Base-by-base conservation (phyloP, 2,329 filamentous ascomycete genomes). In the Aspergillus sp. region DNA sequence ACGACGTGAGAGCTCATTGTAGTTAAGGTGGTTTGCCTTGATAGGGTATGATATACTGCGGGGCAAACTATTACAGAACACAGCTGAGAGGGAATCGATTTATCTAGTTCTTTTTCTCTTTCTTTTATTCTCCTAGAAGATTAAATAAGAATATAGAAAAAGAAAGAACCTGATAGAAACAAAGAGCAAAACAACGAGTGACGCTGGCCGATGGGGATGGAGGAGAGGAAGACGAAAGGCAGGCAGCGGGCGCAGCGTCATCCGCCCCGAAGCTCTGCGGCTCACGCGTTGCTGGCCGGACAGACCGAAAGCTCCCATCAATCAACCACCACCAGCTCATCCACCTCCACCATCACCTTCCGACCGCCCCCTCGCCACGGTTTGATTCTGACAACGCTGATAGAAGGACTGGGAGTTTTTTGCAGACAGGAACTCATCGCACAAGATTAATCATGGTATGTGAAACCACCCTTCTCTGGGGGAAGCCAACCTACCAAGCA, bases 1-100 rank as follows among this genome's bases (percentile, higher is more conserved):
- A 90, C 85, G 46, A 97, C 89, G 64, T 93, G 86, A 42, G 90
- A 86, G 53, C 89, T 82, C 88, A 95, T 95, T 53, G 50, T 71
- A 36, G 32, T 39, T 42, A 27, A 29, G 12, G 33, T 47, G 19
- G 19, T 19, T 19, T 19, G 19, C 19, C 19, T 19, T 19, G 19
- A 19, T 19, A 19, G 19, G 19, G 19, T 19, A 19, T 19, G 19
- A 19, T 19, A 19, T 19, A 19, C 19, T 54, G 55, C 53, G 53
- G 56, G 47, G 49, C 49, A 43, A 37, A 13, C 9, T 29, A 8
- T 19, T 19, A 19, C 19, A 19, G 19, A 19, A 19, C 19, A 19
- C 19, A 19, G 19, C 19, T 19, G 19, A 19, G 19, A 19, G 19
- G 19, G 19, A 2, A 19, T 19, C 19, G 19, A 19, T 19, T 19